Evolutionary conservation across 2,329 filamentous ascomycete genomes (phyloP).

Genomic region (Onygenales sp.): DNA sequence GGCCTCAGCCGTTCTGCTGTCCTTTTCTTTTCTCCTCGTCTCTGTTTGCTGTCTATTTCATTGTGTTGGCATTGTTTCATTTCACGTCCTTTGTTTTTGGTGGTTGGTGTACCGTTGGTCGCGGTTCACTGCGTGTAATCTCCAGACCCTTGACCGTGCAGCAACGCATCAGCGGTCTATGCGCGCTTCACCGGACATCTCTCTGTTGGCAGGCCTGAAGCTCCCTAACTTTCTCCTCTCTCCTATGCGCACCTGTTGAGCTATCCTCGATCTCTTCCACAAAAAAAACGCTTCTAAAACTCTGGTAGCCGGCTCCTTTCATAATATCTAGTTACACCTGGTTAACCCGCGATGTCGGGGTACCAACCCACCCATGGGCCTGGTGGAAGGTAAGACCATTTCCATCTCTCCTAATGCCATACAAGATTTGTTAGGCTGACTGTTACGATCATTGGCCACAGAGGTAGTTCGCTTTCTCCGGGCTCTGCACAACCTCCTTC

Average conservation of each 20-base stretch:
- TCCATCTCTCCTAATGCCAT: background rate
- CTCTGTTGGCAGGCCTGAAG: no score
- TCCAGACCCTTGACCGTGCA: no score
- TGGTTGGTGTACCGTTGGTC: no score
- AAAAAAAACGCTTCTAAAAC: background rate
- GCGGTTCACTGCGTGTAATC: no score
- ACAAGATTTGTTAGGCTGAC: background rate
- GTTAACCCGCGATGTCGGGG: slow-evolving; percentile 3
- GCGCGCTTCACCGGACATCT: no score
- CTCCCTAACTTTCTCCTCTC: no score
- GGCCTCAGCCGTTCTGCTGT: no score
- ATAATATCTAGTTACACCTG: background rate
- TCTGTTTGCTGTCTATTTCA: no score
- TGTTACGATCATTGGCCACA: slow-evolving; percentile 1
- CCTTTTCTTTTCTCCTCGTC: no score
- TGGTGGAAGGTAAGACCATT: slow-evolving; percentile 5
- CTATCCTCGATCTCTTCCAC: background rate
- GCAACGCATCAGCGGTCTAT: no score
- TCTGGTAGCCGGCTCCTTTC: background rate
- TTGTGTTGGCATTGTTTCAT: no score
- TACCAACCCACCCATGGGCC: slow-evolving; percentile 7
- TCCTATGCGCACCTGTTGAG: background rate
- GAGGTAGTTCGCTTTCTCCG: slow-evolving; percentile 19
- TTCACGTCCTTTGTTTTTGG: no score
- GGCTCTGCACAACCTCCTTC: slow-evolving; percentile 35